Percentiles rank a stretch among this genome's conserved stretches.
phyloP scores from a whole-genome alignment of 192 early-diverging fungal species.

The Coemansia sp. region DNA sequence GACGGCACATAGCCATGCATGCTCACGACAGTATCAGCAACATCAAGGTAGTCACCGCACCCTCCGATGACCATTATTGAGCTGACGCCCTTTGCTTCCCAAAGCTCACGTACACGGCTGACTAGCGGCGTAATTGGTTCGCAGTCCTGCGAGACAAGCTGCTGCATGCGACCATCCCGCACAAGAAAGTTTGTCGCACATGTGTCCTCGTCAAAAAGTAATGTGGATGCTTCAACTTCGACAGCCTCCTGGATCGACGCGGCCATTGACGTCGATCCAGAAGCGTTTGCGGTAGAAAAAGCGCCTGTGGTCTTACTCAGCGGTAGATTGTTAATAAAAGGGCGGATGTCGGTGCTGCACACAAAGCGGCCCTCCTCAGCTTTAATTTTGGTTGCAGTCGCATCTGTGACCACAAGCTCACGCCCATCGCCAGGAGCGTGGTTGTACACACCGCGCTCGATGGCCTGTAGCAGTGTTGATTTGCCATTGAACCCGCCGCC shows the following conservation, averaged over 20 bases:
- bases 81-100: constrained; percentile 38
- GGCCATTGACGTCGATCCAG: constrained; percentile 62
- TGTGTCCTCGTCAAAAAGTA: constrained; percentile 63
- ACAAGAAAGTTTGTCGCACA: constrained; percentile 66
- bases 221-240: constrained; percentile 38
- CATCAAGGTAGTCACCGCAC: constrained; percentile 60
- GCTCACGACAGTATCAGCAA: constrained; percentile 55
- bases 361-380: constrained; percentile 59
- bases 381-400: constrained; percentile 43
- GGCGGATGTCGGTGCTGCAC: constrained; percentile 50
- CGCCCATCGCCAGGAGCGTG: constrained; percentile 60
- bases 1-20: constrained; percentile 51
- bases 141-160: constrained; percentile 43
- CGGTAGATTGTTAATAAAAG: constrained; percentile 59
- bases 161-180: constrained; percentile 59
- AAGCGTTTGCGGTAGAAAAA: constrained; percentile 56
- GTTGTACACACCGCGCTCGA: constrained; percentile 60
- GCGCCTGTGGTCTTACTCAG: constrained; percentile 40
- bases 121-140: constrained; percentile 65
- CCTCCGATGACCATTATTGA: constrained; percentile 58
- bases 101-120: constrained; percentile 48
- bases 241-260: constrained; percentile 59
- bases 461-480: constrained; percentile 59
- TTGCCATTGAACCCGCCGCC: constrained; percentile 63
- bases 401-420: constrained; percentile 53